Evolutionary conservation across 371 early-diverging fungal species (phyloP).

Genomic region (Fennellomyces sp.): DNA sequence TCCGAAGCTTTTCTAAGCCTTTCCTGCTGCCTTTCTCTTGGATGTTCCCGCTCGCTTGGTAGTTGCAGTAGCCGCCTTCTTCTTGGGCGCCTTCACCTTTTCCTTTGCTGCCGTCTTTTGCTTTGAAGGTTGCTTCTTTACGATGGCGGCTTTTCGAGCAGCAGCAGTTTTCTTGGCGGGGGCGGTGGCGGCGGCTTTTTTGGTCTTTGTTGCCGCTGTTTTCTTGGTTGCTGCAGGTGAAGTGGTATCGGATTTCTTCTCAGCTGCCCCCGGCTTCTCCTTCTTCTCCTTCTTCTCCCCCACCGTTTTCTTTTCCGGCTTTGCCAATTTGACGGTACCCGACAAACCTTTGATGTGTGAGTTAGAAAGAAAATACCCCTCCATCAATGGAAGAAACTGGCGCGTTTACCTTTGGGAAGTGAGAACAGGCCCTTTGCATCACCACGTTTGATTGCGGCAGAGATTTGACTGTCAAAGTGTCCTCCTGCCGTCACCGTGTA

Average conservation of each 20-base stretch:
- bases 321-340: slow-evolving; percentile 75
- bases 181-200: slow-evolving; percentile 27
- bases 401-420: slow-evolving; percentile 68
- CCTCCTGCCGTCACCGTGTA: slow-evolving; percentile 56
- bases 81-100: slow-evolving; percentile 25
- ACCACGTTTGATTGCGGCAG: slow-evolving; percentile 79
- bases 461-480: slow-evolving; percentile 66
- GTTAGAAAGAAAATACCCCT: no score
- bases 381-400: neutral
- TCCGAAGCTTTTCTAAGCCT: no score
- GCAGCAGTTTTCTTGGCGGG: slow-evolving; percentile 43
- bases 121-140: slow-evolving; percentile 26
- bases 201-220: neutral
- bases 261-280: neutral
- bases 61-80: slow-evolving; percentile 45
- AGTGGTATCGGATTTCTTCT: slow-evolving; percentile 28
- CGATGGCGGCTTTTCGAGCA: slow-evolving; percentile 34
- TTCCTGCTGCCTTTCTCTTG: slow-evolving; percentile 8
- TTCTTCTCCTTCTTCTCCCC: slow-evolving; percentile 31
- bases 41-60: slow-evolving; percentile 33
- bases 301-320: slow-evolving; percentile 48
- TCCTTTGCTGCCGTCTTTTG: slow-evolving; percentile 5
- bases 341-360: no score
- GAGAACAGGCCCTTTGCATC: slow-evolving; percentile 66
- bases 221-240: slow-evolving; percentile 36